Base-by-base conservation (phyloP, 345 rosid species). In the Populus deltoides region DNA sequence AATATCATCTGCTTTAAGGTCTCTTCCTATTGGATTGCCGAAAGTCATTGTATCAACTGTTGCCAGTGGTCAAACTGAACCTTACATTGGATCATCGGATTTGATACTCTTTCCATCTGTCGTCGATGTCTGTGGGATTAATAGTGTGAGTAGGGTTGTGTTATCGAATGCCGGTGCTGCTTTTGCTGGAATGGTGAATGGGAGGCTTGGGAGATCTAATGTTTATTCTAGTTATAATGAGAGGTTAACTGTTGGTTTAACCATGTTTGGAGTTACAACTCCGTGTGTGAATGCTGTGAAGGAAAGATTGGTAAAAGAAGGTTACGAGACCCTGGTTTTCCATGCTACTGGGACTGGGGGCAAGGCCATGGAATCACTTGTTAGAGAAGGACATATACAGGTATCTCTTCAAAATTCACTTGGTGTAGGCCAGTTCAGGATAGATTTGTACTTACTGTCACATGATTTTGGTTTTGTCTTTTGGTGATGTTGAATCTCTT, bases 291-390 rank as follows among this genome's bases (percentile, higher is more conserved):
- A 75, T 81, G 89, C 87, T 67, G 92, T 93, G 29, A 88, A 87
- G 68, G 90, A 92, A 66, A 86, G 90, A 63, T 85, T 95, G 86
- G 80, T 68, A 8, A 86, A 81, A 77, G 80, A 91, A 86, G 98
- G 92, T 74, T 95, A 83, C n/a, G 99, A 93, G 87, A 87, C 91
- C 39, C 83, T 95, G 78, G 88, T 95, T 81, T 95, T 95, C 77
- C 98, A 95, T 85, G 99, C 99, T 79, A 95, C 97, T 15, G 99
- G 98, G 31, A 87, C 91, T 4, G 99, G 99, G 53, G 99, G 99
- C 70, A 93, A 88, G 81, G 94, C 99, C 15, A 93, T 95, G 99
- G 98, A 95, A 80, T 87, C 91, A 80, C 84, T 95, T 78, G 92
- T 93, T 77, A 81, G 85, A 66, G 86, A 92, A 82, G 99, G 98